These are phyloP conservation scores for Megacollybia marginata DNA, from an alignment of 768 basidiomycete genomes.

Conservation along the genomic window DNA sequence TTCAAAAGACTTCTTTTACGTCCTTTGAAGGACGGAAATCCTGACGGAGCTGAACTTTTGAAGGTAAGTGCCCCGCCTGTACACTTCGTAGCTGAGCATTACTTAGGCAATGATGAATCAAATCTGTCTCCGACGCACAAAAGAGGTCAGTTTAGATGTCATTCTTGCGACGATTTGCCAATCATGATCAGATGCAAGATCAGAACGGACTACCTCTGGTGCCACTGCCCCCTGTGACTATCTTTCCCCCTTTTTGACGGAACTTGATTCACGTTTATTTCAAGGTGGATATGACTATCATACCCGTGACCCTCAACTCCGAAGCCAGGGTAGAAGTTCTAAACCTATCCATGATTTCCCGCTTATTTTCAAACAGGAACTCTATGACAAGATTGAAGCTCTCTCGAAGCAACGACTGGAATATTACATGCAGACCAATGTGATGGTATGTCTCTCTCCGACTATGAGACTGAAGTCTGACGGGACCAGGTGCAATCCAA, in stretches of 20 bases:
- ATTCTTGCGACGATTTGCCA: background rate
- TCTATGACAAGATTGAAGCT: slow-evolving; percentile 67
- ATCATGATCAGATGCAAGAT: slow-evolving; percentile 68
- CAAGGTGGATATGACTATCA: slow-evolving; percentile 73
- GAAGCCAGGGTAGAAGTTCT: slow-evolving; percentile 52
- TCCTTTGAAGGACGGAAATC: slow-evolving; percentile 64
- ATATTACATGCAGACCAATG: slow-evolving; percentile 38
- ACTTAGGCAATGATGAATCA: slow-evolving; percentile 62
- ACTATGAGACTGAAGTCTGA: slow-evolving; percentile 1
- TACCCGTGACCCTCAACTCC: slow-evolving; percentile 58
- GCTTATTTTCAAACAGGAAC: slow-evolving; percentile 25
- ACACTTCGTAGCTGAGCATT: background rate
- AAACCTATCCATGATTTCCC: background rate
- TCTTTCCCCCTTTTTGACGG: background rate
- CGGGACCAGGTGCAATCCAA: slow-evolving; percentile 51
- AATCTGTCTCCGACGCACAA: slow-evolving; percentile 74
- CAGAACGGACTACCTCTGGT: slow-evolving; percentile 64
- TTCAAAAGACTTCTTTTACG: slow-evolving; percentile 75
- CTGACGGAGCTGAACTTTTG: slow-evolving; percentile 62
- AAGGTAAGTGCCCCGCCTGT: slow-evolving; percentile 31
- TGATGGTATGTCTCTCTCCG: slow-evolving; percentile 28
- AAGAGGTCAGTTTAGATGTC: slow-evolving; percentile 46
- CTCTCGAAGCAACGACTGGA: slow-evolving; percentile 59
- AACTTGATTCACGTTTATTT: slow-evolving; percentile 1
- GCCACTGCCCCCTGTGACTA: slow-evolving; percentile 59